Evolutionary conservation across 1,139 yeast genomes (phyloP).

Genomic region (Taphrina flavorubra): DNA sequence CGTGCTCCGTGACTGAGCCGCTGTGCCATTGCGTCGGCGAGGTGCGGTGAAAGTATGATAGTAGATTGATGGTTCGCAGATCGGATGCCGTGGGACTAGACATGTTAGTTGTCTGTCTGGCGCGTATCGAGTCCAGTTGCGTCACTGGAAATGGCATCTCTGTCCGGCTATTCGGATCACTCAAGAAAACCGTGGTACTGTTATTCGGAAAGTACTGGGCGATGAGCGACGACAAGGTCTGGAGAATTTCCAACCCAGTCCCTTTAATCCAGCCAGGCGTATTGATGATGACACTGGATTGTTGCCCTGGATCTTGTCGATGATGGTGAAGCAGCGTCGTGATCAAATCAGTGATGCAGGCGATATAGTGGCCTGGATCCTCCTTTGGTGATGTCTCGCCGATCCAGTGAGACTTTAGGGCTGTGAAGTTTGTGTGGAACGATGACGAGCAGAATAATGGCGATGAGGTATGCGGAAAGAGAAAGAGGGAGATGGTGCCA

Average conservation of each 20-base stretch:
- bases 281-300: constrained; percentile 66
- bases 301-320: constrained; percentile 45
- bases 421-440: constrained; percentile 50
- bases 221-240: constrained; percentile 55
- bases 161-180: neutral
- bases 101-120: too few relatives aligned
- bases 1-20: constrained; percentile 29
- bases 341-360: constrained; percentile 53
- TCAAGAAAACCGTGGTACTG: neutral
- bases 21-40: constrained; percentile 28
- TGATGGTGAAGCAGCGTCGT: neutral
- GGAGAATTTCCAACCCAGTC: constrained; percentile 71
- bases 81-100: constrained; percentile 46
- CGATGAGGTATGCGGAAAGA: constrained; percentile 41
- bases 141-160: neutral
- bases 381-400: constrained; percentile 79
- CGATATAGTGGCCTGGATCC: constrained; percentile 64
- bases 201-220: constrained; percentile 8
- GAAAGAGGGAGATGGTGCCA: constrained; percentile 61
- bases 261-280: constrained; percentile 97
- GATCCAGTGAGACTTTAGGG: constrained; percentile 57
- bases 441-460: constrained; percentile 52
- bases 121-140: neutral
- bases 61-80: constrained; percentile 50
- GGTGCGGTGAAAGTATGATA: constrained; percentile 51